Conservation (phyloP, 164 flowering plant genomes). For the Aristolochia contorta region DNA sequence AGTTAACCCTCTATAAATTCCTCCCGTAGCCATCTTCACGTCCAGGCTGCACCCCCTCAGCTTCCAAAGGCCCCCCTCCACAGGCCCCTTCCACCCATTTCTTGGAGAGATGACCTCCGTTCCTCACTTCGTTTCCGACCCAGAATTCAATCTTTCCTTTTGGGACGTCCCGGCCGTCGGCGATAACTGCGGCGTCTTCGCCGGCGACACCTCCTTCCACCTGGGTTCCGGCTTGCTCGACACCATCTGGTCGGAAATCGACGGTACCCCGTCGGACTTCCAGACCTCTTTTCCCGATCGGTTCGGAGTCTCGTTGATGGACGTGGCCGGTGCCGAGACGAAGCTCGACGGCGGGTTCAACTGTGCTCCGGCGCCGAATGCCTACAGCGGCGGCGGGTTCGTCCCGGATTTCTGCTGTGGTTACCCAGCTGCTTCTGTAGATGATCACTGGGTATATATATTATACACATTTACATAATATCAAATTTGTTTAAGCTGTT, state of each 20-base stretch:
- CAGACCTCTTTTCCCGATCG: slow-evolving; percentile 11
- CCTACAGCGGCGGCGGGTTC: not conserved
- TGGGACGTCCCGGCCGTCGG: slow-evolving; percentile 3
- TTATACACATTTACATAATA: too few species aligned
- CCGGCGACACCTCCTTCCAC: slow-evolving; percentile 7
- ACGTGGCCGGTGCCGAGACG: slow-evolving; percentile 2
- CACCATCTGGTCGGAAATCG: slow-evolving; percentile 2
- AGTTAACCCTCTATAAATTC: too few species aligned
- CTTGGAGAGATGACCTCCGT: slow-evolving; percentile 1
- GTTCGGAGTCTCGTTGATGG: slow-evolving; percentile 8
- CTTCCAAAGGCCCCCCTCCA: too few species aligned
- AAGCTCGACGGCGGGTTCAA: slow-evolving; percentile 6
- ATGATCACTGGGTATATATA: not conserved
- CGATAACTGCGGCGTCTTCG: slow-evolving; percentile 9
- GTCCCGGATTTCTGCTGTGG: not conserved
- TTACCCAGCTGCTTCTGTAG: not conserved
- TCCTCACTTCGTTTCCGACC: slow-evolving; percentile 10
- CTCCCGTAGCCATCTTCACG: too few species aligned
- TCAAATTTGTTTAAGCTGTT: too few species aligned
- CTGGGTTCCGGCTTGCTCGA: slow-evolving; percentile 6
- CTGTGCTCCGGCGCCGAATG: slow-evolving; percentile 1
- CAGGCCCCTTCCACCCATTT: not conserved
- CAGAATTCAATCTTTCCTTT: slow-evolving; percentile 11
- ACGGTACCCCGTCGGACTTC: slow-evolving; percentile 8
- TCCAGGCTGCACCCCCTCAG: too few species aligned